These are phyloP conservation scores for Exophiala spinifera DNA, from an alignment of 2,329 filamentous ascomycete genomes.

Conservation along the genomic window DNA sequence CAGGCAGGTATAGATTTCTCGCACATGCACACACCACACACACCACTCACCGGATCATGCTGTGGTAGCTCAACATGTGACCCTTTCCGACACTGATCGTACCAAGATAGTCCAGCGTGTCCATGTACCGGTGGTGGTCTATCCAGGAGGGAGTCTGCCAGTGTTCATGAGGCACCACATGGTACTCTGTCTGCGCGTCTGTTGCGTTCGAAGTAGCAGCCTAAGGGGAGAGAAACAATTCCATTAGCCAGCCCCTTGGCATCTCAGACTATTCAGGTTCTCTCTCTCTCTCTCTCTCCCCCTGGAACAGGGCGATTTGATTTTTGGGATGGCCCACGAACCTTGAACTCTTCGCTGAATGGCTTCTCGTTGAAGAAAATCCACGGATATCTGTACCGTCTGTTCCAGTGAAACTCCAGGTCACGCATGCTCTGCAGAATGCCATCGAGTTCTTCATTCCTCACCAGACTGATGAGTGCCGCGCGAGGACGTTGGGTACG, in stretches of 20 bases:
- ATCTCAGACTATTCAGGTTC: too few relatives aligned
- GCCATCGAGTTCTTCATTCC: slow-evolving; percentile 35
- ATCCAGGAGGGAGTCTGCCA: slow-evolving; percentile 34
- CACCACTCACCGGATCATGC: slow-evolving; percentile 37
- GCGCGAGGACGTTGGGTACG: slow-evolving; percentile 28
- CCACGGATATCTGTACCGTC: slow-evolving; percentile 37
- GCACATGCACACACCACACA: too few relatives aligned
- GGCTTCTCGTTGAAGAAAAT: slow-evolving; percentile 38
- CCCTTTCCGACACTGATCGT: slow-evolving; percentile 37
- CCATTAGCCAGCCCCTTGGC: too few relatives aligned
- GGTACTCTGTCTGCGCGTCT: slow-evolving; percentile 32
- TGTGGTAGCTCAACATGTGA: slow-evolving; percentile 35
- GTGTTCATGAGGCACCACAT: slow-evolving; percentile 33
- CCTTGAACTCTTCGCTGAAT: slow-evolving; percentile 36
- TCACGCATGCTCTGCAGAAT: slow-evolving; percentile 36
- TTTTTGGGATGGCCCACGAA: slow-evolving; percentile 9
- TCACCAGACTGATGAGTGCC: slow-evolving; percentile 36
- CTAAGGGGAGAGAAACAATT: slow-evolving; percentile 15
- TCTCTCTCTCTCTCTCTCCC: too few relatives aligned
- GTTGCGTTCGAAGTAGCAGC: slow-evolving; percentile 34
- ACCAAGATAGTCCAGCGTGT: slow-evolving; percentile 36
- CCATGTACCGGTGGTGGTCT: slow-evolving; percentile 32
- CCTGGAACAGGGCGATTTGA: too few relatives aligned
- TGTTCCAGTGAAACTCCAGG: slow-evolving; percentile 35
- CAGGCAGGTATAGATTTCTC: too few relatives aligned